Percentiles rank a stretch among this genome's conserved stretches.
These are phyloP conservation scores for Geranomyces variabilis DNA, from an alignment of 192 early-diverging fungal species.

Conservation along the genomic window DNA sequence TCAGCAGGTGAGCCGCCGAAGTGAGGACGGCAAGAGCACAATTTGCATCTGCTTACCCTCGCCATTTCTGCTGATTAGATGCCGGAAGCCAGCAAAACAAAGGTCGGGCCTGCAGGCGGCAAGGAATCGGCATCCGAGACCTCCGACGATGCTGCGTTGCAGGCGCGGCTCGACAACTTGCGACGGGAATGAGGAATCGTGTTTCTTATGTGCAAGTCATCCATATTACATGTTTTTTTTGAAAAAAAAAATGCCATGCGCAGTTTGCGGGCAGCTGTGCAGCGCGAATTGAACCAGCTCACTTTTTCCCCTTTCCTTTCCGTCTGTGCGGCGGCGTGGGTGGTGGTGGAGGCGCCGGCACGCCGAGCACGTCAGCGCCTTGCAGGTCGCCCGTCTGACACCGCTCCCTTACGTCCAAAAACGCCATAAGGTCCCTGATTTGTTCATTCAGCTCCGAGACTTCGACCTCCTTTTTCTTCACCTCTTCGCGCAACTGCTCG, in stretches of 20 bases:
- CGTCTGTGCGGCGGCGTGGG: not conserved
- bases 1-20: slow-evolving; percentile 60
- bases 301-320: not conserved
- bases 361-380: slow-evolving; percentile 1
- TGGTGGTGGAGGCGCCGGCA: not conserved
- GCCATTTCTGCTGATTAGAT: not conserved
- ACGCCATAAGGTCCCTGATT: slow-evolving; percentile 90
- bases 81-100: slow-evolving; percentile 18
- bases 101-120: slow-evolving; percentile 20
- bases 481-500: slow-evolving; percentile 53
- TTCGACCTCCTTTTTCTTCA: slow-evolving; percentile 61
- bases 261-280: too few relatives aligned
- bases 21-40: not conserved
- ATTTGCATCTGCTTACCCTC: not conserved
- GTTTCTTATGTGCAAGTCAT: too few relatives aligned
- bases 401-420: slow-evolving; percentile 68
- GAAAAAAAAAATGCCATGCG: too few relatives aligned
- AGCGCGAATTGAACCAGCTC: not conserved
- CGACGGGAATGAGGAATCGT: slow-evolving; percentile 70
- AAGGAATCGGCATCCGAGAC: slow-evolving; percentile 14
- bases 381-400: not conserved
- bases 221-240: too few relatives aligned
- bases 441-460: slow-evolving; percentile 80
- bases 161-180: slow-evolving; percentile 86
- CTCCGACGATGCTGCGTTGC: slow-evolving; percentile 77